A percentile compares a stretch with the other conserved stretches of the same genome.
Evolutionary conservation across 139 green algal species (phyloP).

Genomic region (Raphidocelis subcapitata): DNA sequence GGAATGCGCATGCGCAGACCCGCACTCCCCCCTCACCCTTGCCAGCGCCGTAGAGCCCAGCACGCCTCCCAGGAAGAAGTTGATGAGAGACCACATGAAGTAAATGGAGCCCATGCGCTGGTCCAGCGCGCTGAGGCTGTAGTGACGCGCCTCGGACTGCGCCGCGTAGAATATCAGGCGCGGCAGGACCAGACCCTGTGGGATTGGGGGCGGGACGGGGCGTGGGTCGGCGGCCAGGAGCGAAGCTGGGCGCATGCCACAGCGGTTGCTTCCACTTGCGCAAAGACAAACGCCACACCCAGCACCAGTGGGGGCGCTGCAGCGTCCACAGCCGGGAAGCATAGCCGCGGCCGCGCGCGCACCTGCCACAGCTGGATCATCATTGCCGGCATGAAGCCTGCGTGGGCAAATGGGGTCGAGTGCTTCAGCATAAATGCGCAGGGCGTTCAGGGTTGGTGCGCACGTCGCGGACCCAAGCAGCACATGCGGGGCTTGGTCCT

Average conservation of each 20-base stretch:
- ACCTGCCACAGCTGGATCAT: constrained; percentile 70
- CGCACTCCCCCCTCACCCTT: neutral
- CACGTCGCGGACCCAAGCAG: no score
- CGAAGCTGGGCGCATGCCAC: neutral
- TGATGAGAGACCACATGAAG: constrained; percentile 36
- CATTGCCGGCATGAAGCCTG: constrained; percentile 56
- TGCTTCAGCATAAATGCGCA: no score
- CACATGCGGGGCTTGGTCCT: no score
- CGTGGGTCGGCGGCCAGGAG: no score
- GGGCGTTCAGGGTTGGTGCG: no score
- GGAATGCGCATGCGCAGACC: no score
- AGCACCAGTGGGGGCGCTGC: neutral
- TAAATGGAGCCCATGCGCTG: constrained; percentile 44
- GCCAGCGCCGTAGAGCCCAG: constrained; percentile 31
- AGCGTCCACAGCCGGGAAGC: neutral
- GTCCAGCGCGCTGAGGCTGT: constrained; percentile 38
- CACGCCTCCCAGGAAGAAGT: constrained; percentile 48
- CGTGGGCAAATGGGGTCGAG: no score
- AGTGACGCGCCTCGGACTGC: constrained; percentile 34
- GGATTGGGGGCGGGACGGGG: neutral
- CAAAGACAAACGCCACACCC: neutral
- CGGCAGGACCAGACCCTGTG: constrained; percentile 55
- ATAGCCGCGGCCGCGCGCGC: neutral
- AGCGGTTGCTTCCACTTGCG: neutral
- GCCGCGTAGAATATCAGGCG: constrained; percentile 37